Base-by-base conservation (phyloP, 2,329 filamentous ascomycete species). In the Diaporthe citriasiana region DNA sequence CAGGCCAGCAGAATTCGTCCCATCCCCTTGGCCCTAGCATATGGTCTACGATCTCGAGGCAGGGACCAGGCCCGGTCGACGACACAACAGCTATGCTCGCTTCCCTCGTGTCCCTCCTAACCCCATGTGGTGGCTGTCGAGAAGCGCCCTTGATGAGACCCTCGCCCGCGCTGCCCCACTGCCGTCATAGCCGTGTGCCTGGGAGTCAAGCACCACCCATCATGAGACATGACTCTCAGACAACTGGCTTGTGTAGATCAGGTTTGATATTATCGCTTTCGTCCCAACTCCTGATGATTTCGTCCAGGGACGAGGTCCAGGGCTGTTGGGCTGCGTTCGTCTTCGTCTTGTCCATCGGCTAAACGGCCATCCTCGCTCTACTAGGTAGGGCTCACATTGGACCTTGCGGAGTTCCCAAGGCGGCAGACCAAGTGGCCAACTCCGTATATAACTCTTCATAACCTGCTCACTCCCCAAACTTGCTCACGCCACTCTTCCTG, bases 401-500 rank as follows among this genome's bases (percentile, higher is more conserved):
- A 38, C 25, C 19, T 66, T 15, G 47, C 35, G 25, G 25, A 53
- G 60, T 71, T 42, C 53, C 60, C 27, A 38, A 66, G 7, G 42
- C 27, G 30, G 45, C 19, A 40, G 45, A 12, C 30, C 15, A 45
- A 25, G 55, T 15, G 47, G 40, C 27, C 35, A 25, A 33, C 45
- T 63, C 47, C 47, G 68, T 74, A 74, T 74, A 74, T 69, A 65
- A 74, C 56, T 40, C 53, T 15, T 71, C 53, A 63, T 42, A 65
- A 73, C 45, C 68, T 65, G 57, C 72, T 70, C 66, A 69, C 27
- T 65, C 30, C 47, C 38, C 53, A 73, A 69, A 75, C 66, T 42
- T 71, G 57, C 74, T 75, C 74, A 75, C 59, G 71, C 74, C 71
- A 74, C 30, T 57, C 53, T 50, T 72, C 55, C 70, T 27, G 38